Conservation (phyloP, 2,329 filamentous ascomycete species). For the Nemania sp. region DNA sequence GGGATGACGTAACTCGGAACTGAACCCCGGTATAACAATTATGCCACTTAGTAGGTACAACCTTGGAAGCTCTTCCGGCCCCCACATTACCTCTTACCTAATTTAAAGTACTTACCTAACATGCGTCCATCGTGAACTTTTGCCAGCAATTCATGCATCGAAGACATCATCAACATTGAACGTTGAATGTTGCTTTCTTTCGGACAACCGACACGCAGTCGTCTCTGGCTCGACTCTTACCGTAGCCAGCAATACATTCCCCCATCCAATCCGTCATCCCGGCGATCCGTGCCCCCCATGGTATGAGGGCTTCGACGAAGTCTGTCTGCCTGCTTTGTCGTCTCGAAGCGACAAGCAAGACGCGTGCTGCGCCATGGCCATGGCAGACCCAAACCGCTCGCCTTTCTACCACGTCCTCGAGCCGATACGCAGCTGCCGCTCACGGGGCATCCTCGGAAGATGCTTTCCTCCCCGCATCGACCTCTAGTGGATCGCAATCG, state of each 20-base stretch:
- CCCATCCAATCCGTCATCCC: slow-evolving; percentile 7
- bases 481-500: neutral
- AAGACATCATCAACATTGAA: too few species aligned
- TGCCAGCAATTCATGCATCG: too few species aligned
- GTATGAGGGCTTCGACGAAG: slow-evolving; percentile 39
- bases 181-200: too few species aligned
- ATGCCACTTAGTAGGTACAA: too few species aligned
- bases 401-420: slow-evolving; percentile 31
- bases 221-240: neutral
- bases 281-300: slow-evolving; percentile 19
- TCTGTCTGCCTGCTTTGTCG: slow-evolving; percentile 41
- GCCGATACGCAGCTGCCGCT: slow-evolving; percentile 13
- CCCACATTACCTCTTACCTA: too few species aligned
- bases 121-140: too few species aligned
- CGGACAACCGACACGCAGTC: neutral
- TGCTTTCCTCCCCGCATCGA: neutral
- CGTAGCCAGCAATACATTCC: neutral
- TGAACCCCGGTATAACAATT: too few species aligned
- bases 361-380: slow-evolving; percentile 30
- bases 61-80: too few species aligned
- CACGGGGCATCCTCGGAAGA: neutral
- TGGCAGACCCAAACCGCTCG: slow-evolving; percentile 28
- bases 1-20: too few species aligned
- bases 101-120: too few species aligned
- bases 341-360: slow-evolving; percentile 31